Percentiles rank a stretch among this genome's conserved stretches.
Evolutionary conservation across 768 basidiomycete genomes (phyloP).

Genomic region (Imleria badia): DNA sequence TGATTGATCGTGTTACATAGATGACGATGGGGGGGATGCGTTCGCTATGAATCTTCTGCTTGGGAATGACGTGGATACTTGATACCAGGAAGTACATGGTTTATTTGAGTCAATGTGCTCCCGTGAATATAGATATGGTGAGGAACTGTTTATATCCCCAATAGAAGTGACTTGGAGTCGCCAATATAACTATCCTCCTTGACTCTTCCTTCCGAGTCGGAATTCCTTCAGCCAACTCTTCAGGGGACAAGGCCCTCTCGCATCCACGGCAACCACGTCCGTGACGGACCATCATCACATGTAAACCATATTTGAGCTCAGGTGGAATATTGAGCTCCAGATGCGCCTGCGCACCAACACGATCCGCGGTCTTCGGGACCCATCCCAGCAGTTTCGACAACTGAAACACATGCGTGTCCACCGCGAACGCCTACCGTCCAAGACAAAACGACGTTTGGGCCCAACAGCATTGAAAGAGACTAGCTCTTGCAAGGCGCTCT

Average conservation of each 20-base stretch:
- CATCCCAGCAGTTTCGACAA: conserved; percentile 46
- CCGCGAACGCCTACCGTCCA: conserved; percentile 57
- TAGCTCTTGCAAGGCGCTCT: conserved; percentile 54
- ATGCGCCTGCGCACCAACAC: conserved; percentile 56
- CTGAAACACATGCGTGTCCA: conserved; percentile 63
- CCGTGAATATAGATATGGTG: neutral
- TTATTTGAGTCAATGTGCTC: neutral
- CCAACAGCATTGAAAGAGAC: conserved; percentile 58
- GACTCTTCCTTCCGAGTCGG: conserved; percentile 13
- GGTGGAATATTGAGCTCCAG: conserved; percentile 50
- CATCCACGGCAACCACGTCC: conserved; percentile 56
- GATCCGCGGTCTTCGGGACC: conserved; percentile 43
- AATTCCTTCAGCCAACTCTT: conserved; percentile 36
- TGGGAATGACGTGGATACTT: neutral
- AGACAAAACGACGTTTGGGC: conserved; percentile 63
- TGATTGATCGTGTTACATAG: neutral
- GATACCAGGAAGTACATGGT: neutral
- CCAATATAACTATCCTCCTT: neutral
- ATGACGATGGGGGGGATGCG: conserved; percentile 1
- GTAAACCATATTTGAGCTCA: conserved; percentile 55
- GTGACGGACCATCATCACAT: conserved; percentile 59
- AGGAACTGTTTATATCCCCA: neutral
- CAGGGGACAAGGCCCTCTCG: conserved; percentile 34
- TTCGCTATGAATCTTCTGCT: conserved; percentile 2
- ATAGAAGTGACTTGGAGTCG: neutral